Evolutionary conservation across 2,329 filamentous ascomycete species (phyloP), one percentile per base, ranked within the genome.

Genomic region (Neofusicoccum sp.): DNA sequence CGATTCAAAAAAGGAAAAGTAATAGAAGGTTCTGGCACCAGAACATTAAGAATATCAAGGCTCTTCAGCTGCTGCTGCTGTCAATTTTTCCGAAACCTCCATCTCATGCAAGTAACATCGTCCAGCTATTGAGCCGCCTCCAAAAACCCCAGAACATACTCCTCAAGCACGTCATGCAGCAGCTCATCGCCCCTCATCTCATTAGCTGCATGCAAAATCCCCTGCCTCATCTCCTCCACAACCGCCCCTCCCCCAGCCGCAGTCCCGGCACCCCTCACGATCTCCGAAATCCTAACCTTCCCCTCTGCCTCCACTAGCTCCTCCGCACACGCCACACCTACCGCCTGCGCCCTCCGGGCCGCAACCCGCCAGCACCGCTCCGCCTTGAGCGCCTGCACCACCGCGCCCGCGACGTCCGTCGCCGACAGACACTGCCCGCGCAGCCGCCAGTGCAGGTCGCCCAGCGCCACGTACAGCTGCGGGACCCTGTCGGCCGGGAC

Each of bases 391-490:
- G 54, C 54, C 54, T 58, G 51, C 26, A 38, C 34, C 7, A 56
- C 51, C 34, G 51, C 51, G 4, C 24, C 38, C 11, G 54, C 41
- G 5, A 40, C 28, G 41, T 28, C n/a, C 16, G 9, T 12, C 41
- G 20, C 16, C 4, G 34, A 14, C n/a, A 48, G 14, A 8, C n/a
- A 9, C 24, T 49, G 41, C 30, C 31, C 40, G 31, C 58, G 58
- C 6, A 48, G 40, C 12, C 59, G 59, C 59, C 59, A 61, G 12
- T 49, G 49, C 49, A 48, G 49, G 12, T 61, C 59, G 26, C 59
- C 59, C 9, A 48, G 41, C 8, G 49, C 24, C 24, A 61, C 4
- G 26, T 20, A 48, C 26, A 57, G 49, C 51, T 54, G 43, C 31
- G 49, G 59, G n/a, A 9, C 24, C 31, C 57, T 61, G 26, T 48